Conservation (phyloP, 2,329 filamentous ascomycete species). For the Claviceps monticola region DNA sequence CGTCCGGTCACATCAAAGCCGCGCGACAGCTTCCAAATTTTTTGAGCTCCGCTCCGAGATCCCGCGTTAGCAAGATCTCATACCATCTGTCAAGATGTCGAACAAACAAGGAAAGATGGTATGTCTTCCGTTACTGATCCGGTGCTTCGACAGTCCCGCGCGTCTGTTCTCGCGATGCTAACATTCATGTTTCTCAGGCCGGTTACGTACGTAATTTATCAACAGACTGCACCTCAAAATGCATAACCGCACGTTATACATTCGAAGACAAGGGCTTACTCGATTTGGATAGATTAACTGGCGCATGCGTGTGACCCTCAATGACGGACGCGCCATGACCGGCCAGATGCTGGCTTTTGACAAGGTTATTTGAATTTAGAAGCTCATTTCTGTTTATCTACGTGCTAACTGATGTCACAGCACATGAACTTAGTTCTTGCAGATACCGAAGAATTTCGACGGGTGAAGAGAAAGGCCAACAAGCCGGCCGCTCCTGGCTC, state of each 20-base stretch:
- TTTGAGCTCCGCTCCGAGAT: slow-evolving; percentile 23
- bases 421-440: slow-evolving; percentile 99
- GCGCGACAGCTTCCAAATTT: slow-evolving; percentile 23
- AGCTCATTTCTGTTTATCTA: not conserved
- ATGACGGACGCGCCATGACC: slow-evolving; percentile 90
- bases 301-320: slow-evolving; percentile 93
- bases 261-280: slow-evolving; percentile 3
- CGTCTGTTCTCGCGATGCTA: slow-evolving; percentile 41
- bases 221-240: not conserved
- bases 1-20: slow-evolving; percentile 26
- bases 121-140: slow-evolving; percentile 31
- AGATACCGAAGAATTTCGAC: slow-evolving; percentile 95
- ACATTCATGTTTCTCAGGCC: slow-evolving; percentile 44
- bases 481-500: slow-evolving; percentile 55
- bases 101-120: slow-evolving; percentile 99
- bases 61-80: slow-evolving; percentile 19
- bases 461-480: slow-evolving; percentile 70
- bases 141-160: slow-evolving; percentile 15
- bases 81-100: slow-evolving; percentile 20
- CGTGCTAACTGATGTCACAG: slow-evolving; percentile 28
- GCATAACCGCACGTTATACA: slow-evolving; percentile 16
- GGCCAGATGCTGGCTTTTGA: slow-evolving; percentile 98
- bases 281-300: slow-evolving; percentile 70
- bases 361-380: slow-evolving; percentile 46
- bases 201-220: slow-evolving; percentile 48